Base-by-base conservation (phyloP, 805 yeast genomes). In the Barnettozyma vustinii region DNA sequence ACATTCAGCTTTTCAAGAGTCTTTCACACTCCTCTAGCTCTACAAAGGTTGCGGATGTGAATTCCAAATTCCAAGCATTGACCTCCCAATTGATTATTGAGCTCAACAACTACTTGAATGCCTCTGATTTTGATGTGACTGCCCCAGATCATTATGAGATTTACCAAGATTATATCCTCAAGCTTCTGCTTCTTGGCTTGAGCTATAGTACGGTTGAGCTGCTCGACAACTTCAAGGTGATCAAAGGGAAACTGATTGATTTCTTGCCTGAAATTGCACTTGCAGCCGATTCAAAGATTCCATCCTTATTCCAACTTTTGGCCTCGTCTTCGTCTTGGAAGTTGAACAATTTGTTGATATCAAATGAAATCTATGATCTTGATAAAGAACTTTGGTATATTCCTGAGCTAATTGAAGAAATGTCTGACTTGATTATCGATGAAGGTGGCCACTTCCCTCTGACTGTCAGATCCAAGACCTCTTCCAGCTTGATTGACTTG, bases 401-500 rank as follows among this genome's bases (percentile, higher is more conserved):
- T 9, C 58, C 59, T 6, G 54, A 50, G 3, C 15, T 55, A 1
- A 10, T 57, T 16, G 54, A 52, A 15, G 57, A 47, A 13, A 42
- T 42, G 1, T 40, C 27, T 19, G 56, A 49, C 44, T 46, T 51
- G 35, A 33, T 52, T 36, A 15, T 41, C 35, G 50, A 45, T 21
- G 42, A 42, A 19, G 27, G 25, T 3, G 32, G 37, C 2, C 42
- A 44, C 21, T 37, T 51, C 3, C 41, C 52, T n/a, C 33, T 48
- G 3, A 27, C 45, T 8, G 47, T 64, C 12, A 63, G 62, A 32
- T 47, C 59, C 3, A 47, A 54, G 9, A 44, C 59, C 35, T 52
- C 65, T 1, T 25, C 58, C 18, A 49, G 55, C n/a, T 50, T 63
- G 13, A 50, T 67, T 27, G 63, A 58, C 33, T 48, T 60, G 8